phyloP scores from a whole-genome alignment of 2,329 filamentous ascomycete genomes.

The Clarireedia homoeocarpa region DNA sequence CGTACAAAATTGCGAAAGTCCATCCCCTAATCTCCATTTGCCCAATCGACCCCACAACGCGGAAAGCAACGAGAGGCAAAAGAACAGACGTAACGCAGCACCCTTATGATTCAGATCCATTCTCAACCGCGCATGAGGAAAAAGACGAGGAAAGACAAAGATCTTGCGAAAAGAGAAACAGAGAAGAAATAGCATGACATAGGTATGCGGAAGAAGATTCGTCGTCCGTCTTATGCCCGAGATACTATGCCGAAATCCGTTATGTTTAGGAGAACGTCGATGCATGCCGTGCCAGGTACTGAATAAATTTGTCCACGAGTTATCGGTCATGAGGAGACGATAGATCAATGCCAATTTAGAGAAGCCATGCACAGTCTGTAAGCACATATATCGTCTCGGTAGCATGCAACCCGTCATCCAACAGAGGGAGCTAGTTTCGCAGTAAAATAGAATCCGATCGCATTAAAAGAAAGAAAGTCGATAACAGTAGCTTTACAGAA shows the following conservation, averaged over 20 bases:
- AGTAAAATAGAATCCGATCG: conserved; percentile 25
- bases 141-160: conserved; percentile 25
- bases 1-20: conserved; percentile 29
- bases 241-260: conserved; percentile 25
- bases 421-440: conserved; percentile 15
- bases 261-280: conserved; percentile 19
- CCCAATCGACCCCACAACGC: conserved; percentile 19
- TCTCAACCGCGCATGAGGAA: conserved; percentile 22
- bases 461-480: conserved; percentile 26
- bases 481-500: conserved; percentile 30
- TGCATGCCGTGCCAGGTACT: conserved; percentile 16
- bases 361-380: conserved; percentile 24
- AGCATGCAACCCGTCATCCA: conserved; percentile 22
- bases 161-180: conserved; percentile 26
- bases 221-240: conserved; percentile 23
- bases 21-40: conserved; percentile 19
- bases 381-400: conserved; percentile 23
- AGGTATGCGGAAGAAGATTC: conserved; percentile 17
- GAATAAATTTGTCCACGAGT: conserved; percentile 17
- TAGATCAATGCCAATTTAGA: conserved; percentile 25
- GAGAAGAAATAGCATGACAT: conserved; percentile 28
- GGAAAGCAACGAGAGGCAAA: conserved; percentile 21
- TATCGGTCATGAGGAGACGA: conserved; percentile 20
- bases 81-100: conserved; percentile 16
- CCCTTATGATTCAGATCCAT: conserved; percentile 26